Percentiles rank a stretch among this genome's conserved stretches.
Conservation (phyloP, 345 rosid genomes). For the Moringa oleifera region DNA sequence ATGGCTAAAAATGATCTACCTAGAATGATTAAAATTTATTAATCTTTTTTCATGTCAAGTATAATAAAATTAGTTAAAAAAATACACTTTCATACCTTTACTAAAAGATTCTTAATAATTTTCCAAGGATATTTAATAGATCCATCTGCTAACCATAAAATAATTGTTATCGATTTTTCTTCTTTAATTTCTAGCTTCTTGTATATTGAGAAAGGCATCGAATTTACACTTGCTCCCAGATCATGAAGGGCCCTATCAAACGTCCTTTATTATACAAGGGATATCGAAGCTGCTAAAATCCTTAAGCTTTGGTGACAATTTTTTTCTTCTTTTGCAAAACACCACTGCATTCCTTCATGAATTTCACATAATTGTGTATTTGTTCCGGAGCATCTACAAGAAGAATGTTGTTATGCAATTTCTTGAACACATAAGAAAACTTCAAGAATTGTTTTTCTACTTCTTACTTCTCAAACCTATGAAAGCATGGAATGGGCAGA, state of each 20-base stretch:
- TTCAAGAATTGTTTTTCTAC: background rate
- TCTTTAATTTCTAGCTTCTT: background rate
- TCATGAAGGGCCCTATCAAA: background rate
- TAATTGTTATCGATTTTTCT: background rate
- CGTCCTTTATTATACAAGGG: background rate
- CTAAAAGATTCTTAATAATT: too few species aligned
- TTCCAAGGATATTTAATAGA: background rate
- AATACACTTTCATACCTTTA: too few species aligned
- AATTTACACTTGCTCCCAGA: background rate
- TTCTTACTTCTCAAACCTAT: background rate
- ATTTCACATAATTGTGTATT: background rate
- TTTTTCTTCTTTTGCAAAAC: background rate
- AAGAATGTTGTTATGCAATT: constrained; percentile 9
- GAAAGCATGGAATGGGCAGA: too few species aligned
- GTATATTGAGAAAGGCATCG: background rate
- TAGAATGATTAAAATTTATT: background rate
- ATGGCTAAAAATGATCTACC: too few species aligned
- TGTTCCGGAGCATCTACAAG: background rate
- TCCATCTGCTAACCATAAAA: background rate
- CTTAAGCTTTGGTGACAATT: background rate
- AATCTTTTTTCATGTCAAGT: background rate
- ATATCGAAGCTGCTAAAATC: constrained; percentile 6
- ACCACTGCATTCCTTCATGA: background rate
- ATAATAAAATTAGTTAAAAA: background rate
- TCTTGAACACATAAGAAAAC: background rate